A percentile compares a stretch with the other conserved stretches of the same genome.
Evolutionary conservation across 1,139 yeast genomes (phyloP).

Genomic region (Lodderomyces margitis): DNA sequence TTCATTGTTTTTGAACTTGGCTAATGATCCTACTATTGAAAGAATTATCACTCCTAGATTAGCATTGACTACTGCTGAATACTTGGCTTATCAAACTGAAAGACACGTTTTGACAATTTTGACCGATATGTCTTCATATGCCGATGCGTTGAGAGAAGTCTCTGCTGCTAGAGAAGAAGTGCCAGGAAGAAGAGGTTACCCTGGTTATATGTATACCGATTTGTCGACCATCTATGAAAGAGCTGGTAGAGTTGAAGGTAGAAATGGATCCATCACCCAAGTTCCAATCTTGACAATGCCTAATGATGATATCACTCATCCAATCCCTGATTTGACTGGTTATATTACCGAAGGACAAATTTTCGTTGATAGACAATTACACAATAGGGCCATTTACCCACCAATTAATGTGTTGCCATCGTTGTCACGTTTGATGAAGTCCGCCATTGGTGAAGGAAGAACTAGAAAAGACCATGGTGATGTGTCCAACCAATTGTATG

Average conservation of each 20-base stretch:
- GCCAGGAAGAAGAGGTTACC: constrained; percentile 99
- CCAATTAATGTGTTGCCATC: constrained; percentile 98
- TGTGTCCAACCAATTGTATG: constrained; percentile 97
- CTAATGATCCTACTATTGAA: constrained; percentile 99
- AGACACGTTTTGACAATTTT: constrained; percentile 97
- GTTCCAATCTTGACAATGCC: constrained; percentile 99
- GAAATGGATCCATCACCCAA: constrained; percentile 98
- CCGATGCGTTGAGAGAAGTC: constrained; percentile 98
- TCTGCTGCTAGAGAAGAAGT: constrained; percentile 99
- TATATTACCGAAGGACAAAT: constrained; percentile 99
- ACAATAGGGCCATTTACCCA: constrained; percentile 96
- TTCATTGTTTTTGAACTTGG: constrained; percentile 91
- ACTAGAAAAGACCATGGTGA: constrained; percentile 99
- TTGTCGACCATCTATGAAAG: constrained; percentile 97
- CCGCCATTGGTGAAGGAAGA: constrained; percentile 99
- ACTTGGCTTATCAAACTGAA: constrained; percentile 97
- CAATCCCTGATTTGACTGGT: constrained; percentile 99
- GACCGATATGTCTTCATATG: constrained; percentile 99
- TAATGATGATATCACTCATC: constrained; percentile 98
- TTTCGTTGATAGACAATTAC: constrained; percentile 91
- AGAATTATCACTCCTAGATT: constrained; percentile 98
- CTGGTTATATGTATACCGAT: constrained; percentile 99
- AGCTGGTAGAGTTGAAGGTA: constrained; percentile 99
- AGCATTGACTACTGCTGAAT: constrained; percentile 99
- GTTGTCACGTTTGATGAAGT: constrained; percentile 95